These are phyloP conservation scores for Suhomyces bolitotheri DNA, from an alignment of 1,139 yeast species.

Conservation along the genomic window DNA sequence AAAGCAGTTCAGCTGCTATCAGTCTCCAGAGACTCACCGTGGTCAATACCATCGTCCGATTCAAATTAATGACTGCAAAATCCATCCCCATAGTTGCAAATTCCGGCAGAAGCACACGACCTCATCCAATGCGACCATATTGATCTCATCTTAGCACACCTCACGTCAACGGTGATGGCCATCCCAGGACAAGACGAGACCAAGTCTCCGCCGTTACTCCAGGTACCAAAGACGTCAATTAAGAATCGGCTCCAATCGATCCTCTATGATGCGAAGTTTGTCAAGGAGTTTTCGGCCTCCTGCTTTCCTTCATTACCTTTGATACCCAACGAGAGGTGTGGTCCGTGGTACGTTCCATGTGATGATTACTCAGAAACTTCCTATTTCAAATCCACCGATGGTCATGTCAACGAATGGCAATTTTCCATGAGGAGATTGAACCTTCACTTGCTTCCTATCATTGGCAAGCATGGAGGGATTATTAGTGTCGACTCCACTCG, in stretches of 20 bases:
- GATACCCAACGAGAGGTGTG: constrained; percentile 83
- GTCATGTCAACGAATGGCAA: constrained; percentile 79
- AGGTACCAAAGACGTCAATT: constrained; percentile 35
- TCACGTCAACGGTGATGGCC: too few relatives aligned
- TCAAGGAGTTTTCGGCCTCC: constrained; percentile 17
- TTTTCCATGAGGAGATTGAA: constrained; percentile 75
- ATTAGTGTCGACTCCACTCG: constrained; percentile 83
- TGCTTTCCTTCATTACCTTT: constrained; percentile 50
- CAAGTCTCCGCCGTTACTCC: too few relatives aligned
- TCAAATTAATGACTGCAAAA: too few relatives aligned
- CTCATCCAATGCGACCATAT: too few relatives aligned
- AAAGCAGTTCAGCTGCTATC: too few relatives aligned
- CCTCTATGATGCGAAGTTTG: constrained; percentile 51
- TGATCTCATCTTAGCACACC: too few relatives aligned
- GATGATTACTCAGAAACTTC: constrained; percentile 42
- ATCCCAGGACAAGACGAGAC: too few relatives aligned
- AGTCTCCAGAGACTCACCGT: too few relatives aligned
- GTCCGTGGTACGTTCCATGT: constrained; percentile 76
- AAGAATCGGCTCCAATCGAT: constrained; percentile 73
- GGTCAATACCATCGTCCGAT: too few relatives aligned
- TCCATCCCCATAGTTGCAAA: too few relatives aligned
- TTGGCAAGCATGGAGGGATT: constrained; percentile 46
- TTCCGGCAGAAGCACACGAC: too few relatives aligned
- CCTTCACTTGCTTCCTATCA: constrained; percentile 59
- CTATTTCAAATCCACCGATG: constrained; percentile 90